Conservation (phyloP, 164 flowering plant species). For the Dillenia suffruticosa region DNA sequence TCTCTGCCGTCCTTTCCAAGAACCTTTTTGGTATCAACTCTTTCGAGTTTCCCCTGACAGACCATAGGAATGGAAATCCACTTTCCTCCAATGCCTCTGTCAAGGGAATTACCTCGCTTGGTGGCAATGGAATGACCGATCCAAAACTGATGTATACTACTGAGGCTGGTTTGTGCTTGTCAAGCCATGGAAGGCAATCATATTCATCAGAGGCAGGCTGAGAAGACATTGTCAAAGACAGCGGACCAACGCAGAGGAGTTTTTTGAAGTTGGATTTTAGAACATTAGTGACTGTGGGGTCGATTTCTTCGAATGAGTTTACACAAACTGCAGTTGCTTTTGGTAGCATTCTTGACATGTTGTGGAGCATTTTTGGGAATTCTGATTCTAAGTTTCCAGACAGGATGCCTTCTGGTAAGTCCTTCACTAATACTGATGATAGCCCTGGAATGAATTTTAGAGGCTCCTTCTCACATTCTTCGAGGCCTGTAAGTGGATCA, state of each 20-base stretch:
- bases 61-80: conserved; percentile 32
- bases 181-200: conserved; percentile 13
- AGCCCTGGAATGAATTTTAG: conserved; percentile 18
- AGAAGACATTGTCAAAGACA: neutral
- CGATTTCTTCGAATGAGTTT: conserved; percentile 11
- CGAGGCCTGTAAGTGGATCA: neutral
- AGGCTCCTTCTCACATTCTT: conserved; percentile 5
- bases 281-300: conserved; percentile 1
- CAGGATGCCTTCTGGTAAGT: conserved; percentile 16
- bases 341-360: conserved; percentile 9
- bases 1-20: conserved; percentile 5
- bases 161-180: conserved; percentile 14
- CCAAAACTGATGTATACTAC: conserved; percentile 34
- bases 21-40: conserved; percentile 21
- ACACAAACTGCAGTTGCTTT: conserved; percentile 7
- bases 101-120: conserved; percentile 25
- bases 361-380: conserved; percentile 7
- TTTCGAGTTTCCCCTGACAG: conserved; percentile 19
- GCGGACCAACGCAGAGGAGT: conserved; percentile 16
- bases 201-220: neutral
- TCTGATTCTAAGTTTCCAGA: conserved; percentile 7
- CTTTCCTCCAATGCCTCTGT: conserved; percentile 28
- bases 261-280: conserved; percentile 15
- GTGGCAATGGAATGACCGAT: conserved; percentile 21
- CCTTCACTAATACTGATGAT: neutral